phyloP scores from a whole-genome alignment of 805 yeast genomes.

The Maudiozyma barnettii region DNA sequence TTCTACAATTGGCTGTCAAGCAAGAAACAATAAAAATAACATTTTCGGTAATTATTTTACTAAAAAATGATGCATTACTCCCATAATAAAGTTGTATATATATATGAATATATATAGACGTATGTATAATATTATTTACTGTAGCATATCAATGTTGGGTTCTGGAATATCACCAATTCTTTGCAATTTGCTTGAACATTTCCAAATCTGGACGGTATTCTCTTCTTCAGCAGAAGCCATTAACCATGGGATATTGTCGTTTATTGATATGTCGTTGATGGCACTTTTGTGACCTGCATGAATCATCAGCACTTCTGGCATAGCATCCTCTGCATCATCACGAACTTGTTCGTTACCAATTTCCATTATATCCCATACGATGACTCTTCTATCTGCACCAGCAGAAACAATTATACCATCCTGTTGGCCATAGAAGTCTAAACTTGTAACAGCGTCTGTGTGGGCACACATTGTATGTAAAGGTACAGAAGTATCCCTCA shows the following conservation, averaged over 20 bases:
- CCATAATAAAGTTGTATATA: not conserved
- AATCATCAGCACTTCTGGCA: constrained; percentile 81
- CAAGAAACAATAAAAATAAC: constrained; percentile 28
- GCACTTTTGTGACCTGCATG: constrained; percentile 86
- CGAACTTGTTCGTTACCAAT: constrained; percentile 80
- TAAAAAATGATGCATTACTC: not conserved
- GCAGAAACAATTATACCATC: constrained; percentile 76
- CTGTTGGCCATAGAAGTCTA: constrained; percentile 69
- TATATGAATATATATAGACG: not conserved
- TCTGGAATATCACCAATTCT: constrained; percentile 19
- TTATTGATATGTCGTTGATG: constrained; percentile 64
- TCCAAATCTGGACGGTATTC: constrained; percentile 39
- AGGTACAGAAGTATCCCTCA: constrained; percentile 38
- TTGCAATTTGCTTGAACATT: constrained; percentile 31
- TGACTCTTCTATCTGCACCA: constrained; percentile 65
- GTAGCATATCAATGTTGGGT: constrained; percentile 4
- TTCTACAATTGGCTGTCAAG: constrained; percentile 69
- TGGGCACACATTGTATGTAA: constrained; percentile 78
- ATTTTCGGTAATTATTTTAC: not conserved
- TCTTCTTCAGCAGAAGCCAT: constrained; percentile 47
- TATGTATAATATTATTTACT: constrained; percentile 3
- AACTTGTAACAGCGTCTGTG: constrained; percentile 55
- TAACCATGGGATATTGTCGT: constrained; percentile 63
- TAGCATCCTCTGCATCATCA: constrained; percentile 87
- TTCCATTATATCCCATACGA: constrained; percentile 69